Percentiles rank a stretch among this genome's conserved stretches.
These are phyloP conservation scores for Lolium perenne DNA, from an alignment of 176 grass and related monocot genomes.

Conservation along the genomic window DNA sequence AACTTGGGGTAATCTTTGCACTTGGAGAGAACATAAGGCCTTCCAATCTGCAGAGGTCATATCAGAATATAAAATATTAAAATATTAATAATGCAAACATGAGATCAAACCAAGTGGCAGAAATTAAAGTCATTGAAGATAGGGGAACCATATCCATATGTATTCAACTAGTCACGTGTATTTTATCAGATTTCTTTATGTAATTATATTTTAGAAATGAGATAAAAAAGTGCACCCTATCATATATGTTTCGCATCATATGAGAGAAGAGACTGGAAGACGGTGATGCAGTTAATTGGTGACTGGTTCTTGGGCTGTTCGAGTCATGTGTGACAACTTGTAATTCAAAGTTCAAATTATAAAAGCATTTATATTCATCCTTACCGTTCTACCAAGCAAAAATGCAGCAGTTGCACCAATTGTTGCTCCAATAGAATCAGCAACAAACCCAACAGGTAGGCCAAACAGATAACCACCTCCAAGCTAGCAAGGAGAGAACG, in stretches of 20 bases:
- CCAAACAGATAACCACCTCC: constrained; percentile 99
- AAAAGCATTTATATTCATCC: constrained; percentile 12
- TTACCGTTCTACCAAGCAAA: constrained; percentile 97
- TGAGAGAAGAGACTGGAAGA: background rate
- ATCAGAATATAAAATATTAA: constrained; percentile 25
- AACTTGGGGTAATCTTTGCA: constrained; percentile 95
- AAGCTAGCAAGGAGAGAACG: constrained; percentile 65
- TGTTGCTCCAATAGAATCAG: constrained; percentile 96
- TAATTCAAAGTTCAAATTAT: background rate
- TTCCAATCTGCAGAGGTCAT: constrained; percentile 69
- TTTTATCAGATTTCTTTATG: background rate
- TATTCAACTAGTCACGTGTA: background rate
- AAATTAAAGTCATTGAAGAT: background rate
- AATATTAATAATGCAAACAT: constrained; percentile 33
- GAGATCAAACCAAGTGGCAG: background rate
- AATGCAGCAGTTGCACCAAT: constrained; percentile 98
- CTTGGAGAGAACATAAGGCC: constrained; percentile 93
- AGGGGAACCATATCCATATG: constrained; percentile 1
- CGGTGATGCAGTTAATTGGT: background rate
- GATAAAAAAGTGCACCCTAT: constrained; percentile 15
- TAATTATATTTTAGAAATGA: constrained; percentile 3
- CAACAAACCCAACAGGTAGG: constrained; percentile 88
- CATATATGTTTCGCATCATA: background rate
- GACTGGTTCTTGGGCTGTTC: background rate
- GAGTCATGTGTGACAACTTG: background rate